phyloP scores from a whole-genome alignment of 2,329 filamentous ascomycete genomes.

The Beauveria medogensis region DNA sequence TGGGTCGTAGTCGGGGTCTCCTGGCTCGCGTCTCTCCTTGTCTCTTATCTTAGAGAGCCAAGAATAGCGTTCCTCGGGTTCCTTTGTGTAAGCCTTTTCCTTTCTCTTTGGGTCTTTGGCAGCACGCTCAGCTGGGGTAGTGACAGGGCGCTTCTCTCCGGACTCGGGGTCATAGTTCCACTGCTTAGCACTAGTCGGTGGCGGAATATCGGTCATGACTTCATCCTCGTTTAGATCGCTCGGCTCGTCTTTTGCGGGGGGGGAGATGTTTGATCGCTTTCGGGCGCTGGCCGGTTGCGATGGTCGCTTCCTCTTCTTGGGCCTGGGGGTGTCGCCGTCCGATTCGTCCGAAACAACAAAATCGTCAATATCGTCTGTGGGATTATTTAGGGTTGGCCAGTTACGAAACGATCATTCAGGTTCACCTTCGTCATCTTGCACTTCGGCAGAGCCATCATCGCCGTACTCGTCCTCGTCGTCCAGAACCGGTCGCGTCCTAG shows the following conservation, averaged over 20 bases:
- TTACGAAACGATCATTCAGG: background rate
- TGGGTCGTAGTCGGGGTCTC: conserved; percentile 83
- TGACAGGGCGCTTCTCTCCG: conserved; percentile 27
- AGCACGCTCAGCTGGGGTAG: conserved; percentile 23
- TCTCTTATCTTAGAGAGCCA: conserved; percentile 86
- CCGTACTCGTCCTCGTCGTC: conserved; percentile 66
- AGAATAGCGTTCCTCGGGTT: conserved; percentile 77
- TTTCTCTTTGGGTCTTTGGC: conserved; percentile 32
- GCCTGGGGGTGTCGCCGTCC: conserved; percentile 49
- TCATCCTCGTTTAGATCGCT: conserved; percentile 46
- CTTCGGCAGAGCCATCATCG: conserved; percentile 55
- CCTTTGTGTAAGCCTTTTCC: conserved; percentile 68
- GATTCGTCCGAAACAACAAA: conserved; percentile 86
- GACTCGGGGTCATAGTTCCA: conserved; percentile 61
- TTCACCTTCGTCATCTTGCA: conserved; percentile 55
- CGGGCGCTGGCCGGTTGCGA: conserved; percentile 43
- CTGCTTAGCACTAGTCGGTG: conserved; percentile 68
- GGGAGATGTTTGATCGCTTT: conserved; percentile 54
- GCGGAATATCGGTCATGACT: conserved; percentile 46
- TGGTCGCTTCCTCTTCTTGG: conserved; percentile 71
- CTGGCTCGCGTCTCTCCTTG: conserved; percentile 69
- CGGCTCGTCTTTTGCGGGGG: conserved; percentile 27
- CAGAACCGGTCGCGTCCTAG: conserved; percentile 49
- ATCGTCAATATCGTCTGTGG: conserved; percentile 64
- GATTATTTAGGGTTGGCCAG: background rate